These are phyloP conservation scores for Salix koriyanagi DNA, from an alignment of 345 rosid species.

Conservation along the genomic window DNA sequence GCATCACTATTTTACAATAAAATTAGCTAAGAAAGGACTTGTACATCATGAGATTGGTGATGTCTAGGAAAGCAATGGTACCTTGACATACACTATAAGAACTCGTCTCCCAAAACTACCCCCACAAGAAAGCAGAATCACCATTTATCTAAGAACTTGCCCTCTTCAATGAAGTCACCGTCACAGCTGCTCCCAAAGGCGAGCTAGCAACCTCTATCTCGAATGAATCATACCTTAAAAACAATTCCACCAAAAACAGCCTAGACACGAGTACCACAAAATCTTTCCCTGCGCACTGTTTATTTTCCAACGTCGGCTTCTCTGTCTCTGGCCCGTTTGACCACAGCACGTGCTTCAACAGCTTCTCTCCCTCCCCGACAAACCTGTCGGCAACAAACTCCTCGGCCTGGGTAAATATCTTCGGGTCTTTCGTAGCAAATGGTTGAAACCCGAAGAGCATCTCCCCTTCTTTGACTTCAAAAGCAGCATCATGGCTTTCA, in stretches of 20 bases:
- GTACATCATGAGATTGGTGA: background rate
- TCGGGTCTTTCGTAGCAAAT: conserved; percentile 77
- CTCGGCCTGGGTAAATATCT: conserved; percentile 58
- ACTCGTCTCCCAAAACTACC: conserved; percentile 23
- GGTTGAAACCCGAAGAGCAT: conserved; percentile 84
- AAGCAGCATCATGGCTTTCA: conserved; percentile 79
- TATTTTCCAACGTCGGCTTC: conserved; percentile 52
- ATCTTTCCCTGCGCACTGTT: conserved; percentile 89
- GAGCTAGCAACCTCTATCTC: conserved; percentile 52
- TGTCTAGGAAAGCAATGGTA: background rate
- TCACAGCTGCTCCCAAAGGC: conserved; percentile 52
- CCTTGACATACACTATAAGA: background rate
- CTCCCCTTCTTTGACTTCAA: conserved; percentile 68
- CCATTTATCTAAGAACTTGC: conserved; percentile 41
- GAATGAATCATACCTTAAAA: conserved; percentile 77
- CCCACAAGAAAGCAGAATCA: background rate
- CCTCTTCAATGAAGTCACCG: conserved; percentile 52
- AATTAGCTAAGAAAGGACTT: background rate
- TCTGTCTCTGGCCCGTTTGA: conserved; percentile 85
- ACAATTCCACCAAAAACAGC: conserved; percentile 68
- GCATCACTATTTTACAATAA: background rate
- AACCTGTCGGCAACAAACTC: conserved; percentile 80
- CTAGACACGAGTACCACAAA: conserved; percentile 70
- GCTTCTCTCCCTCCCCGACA: conserved; percentile 65
- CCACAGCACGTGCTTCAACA: conserved; percentile 75